A percentile compares a stretch with the other conserved stretches of the same genome.
These are phyloP conservation scores for Hygrophorus russula DNA, from an alignment of 768 basidiomycete species.

Conservation along the genomic window DNA sequence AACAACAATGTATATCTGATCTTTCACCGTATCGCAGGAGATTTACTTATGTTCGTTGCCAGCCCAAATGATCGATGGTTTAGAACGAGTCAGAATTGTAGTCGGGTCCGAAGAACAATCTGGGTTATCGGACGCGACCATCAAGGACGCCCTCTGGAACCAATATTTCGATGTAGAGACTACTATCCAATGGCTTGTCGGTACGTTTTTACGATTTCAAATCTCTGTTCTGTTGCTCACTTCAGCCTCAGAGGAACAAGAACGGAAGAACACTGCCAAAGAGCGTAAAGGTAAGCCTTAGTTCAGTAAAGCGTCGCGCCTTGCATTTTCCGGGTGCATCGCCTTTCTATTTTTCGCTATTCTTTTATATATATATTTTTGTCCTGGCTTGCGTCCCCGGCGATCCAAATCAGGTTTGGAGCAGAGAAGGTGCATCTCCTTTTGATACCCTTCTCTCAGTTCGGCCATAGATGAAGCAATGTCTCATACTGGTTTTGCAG, in stretches of 20 bases:
- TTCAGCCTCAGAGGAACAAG: conserved; percentile 51
- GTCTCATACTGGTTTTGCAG: no score
- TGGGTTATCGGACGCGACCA: conserved; percentile 60
- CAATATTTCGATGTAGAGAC: conserved; percentile 76
- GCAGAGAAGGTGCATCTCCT: conserved; percentile 57
- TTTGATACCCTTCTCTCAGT: conserved; percentile 12
- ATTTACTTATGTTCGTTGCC: conserved; percentile 5
- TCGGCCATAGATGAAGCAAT: no score
- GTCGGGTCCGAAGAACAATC: conserved; percentile 57
- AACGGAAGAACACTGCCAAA: conserved; percentile 45
- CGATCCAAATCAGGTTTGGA: conserved; percentile 21
- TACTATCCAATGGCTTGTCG: conserved; percentile 62
- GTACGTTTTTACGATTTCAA: conserved; percentile 30
- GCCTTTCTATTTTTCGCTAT: conserved; percentile 12
- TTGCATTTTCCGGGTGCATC: conserved; percentile 19
- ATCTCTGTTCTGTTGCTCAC: conserved; percentile 7
- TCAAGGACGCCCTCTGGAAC: conserved; percentile 80
- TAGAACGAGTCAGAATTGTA: conserved; percentile 56
- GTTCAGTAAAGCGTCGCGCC: conserved; percentile 18
- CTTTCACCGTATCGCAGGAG: not conserved
- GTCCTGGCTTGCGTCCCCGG: conserved; percentile 8
- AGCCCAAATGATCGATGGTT: conserved; percentile 60
- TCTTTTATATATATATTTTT: conserved; percentile 16
- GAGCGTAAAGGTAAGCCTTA: conserved; percentile 88
- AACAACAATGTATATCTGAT: conserved; percentile 55